Base-by-base conservation (phyloP, 2,329 filamentous ascomycete genomes). In the Byssoonygena ceratinophila region DNA sequence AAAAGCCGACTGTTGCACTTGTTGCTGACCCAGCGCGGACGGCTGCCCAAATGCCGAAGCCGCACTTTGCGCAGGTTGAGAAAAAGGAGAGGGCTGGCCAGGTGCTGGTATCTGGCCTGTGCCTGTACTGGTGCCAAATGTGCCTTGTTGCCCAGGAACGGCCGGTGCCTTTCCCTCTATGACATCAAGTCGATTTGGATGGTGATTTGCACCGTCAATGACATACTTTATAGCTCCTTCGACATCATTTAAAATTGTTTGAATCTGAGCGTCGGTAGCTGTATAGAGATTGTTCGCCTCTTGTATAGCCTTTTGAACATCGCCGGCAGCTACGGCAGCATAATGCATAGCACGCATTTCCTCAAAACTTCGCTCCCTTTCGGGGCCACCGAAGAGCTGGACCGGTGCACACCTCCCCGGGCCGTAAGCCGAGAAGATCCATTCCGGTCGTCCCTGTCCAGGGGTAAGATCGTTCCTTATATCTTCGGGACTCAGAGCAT, bases 381-480 rank as follows among this genome's bases (percentile, higher is more conserved):
- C 75, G 41, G 76, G 77, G 1, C 88, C 89, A 49, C 88, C 88
- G 61, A 95, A 90, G 0, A 96, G 76, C 68, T 95, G 88, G 16
- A 81, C 80, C 0, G 90, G 90, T 1, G 85, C 81, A 60, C 89
- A 80, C 61, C 74, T 77, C 3, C 84, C 85, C 0, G 90, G 89
- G 0, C 83, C 87, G 67, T 95, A 97, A 20, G 84, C 78, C 1
- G 90, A 95, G 22, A 96, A 77, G 3, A 92, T 83, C 85, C 90
- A 97, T 74, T 80, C 71, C 16, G 91, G 91, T 7, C 78, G 77
- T 55, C 92, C 87, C 20, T 76, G 74, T 4, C 68, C 68, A 20
- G 60, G 57, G 0, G 76, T 79, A 43, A 94, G 74, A 63, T 94
- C 88, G 50, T 71, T 69, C 55, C 76, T 76, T 59, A 94, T 83